Base-by-base conservation (phyloP, 345 rosid genomes). In the Schrenkiella parvula region DNA sequence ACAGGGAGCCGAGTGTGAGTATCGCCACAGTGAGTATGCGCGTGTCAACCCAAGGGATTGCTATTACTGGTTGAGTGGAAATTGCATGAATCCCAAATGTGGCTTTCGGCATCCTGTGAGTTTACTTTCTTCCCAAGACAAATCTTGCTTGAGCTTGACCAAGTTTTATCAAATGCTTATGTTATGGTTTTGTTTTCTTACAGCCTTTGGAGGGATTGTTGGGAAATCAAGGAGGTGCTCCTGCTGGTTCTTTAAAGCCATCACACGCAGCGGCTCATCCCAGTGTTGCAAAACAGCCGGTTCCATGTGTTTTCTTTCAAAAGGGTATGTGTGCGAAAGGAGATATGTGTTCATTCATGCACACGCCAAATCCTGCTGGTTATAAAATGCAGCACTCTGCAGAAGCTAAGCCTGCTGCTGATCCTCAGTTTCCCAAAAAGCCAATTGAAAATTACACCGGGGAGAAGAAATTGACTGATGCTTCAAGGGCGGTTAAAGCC, bases 11-110 rank as follows among this genome's bases (percentile, higher is more conserved):
- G 98, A 93, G 67, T 91, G 98, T 29, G 98, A 93, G 82, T 93
- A 93, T 78, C 98, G 98, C 12, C 97, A 93, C 68, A 93, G 98
- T 70, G 98, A 93, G 70, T 88, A 83, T 80, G 98, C 97, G 17
- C 87, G 98, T 66, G 76, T 91, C 10, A 93, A 93, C 50, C 98
- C 98, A 11, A 84, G 97, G 78, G 97, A 91, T 82, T 93, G 98
- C 78, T 93, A 84, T 78, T 93, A 38, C 60, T 93, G 98, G 98
- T 70, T 93, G 91, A 89, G 82, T 76, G 91, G 98, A 4, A 91
- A 83, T 66, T 93, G 98, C 75, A 74, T 89, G 86, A 93, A 93
- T 78, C 98, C 88, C 2, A 93, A 91, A 67, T 93, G 98, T 32
- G 93, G 89, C 2, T 91, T 88, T 70, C 87, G 98, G 37, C 98